These are phyloP conservation scores for Cryptosporidium muris DNA, from an alignment of 169 alveolate genomes.

Conservation along the genomic window DNA sequence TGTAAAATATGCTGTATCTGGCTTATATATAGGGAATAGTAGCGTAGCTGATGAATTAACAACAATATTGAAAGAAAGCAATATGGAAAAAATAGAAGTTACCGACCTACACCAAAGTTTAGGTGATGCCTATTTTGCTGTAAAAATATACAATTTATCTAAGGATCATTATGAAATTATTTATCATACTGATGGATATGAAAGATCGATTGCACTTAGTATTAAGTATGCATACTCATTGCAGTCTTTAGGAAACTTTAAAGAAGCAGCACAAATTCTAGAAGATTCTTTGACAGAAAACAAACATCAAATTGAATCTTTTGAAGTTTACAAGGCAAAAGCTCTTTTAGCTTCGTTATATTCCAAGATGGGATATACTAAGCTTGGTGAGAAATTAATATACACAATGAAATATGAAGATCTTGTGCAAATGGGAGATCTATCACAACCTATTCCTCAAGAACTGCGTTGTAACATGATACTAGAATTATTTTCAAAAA, in stretches of 20 bases:
- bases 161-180: slow-evolving; percentile 8
- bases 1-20: slow-evolving; percentile 61
- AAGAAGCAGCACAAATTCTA: slow-evolving; percentile 19
- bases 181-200: background rate
- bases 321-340: slow-evolving; percentile 49
- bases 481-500: slow-evolving; percentile 56
- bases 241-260: slow-evolving; percentile 20
- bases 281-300: slow-evolving; percentile 2
- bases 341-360: slow-evolving; percentile 53
- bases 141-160: slow-evolving; percentile 34
- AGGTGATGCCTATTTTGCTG: slow-evolving; percentile 58
- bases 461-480: slow-evolving; percentile 45
- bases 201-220: slow-evolving; percentile 4
- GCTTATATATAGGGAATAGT: slow-evolving; percentile 18
- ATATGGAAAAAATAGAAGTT: slow-evolving; percentile 6
- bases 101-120: slow-evolving; percentile 24
- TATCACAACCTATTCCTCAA: slow-evolving; percentile 60
- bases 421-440: slow-evolving; percentile 48
- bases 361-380: slow-evolving; percentile 50
- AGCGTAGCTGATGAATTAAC: slow-evolving; percentile 27
- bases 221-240: slow-evolving; percentile 54
- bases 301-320: slow-evolving; percentile 2
- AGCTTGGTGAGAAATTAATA: slow-evolving; percentile 33
- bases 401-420: slow-evolving; percentile 69
- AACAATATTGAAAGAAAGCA: slow-evolving; percentile 14